Evolutionary conservation across 441 rosid species (phyloP), one percentile per base, ranked within the genome.

Genomic region (Pelargonium cotyledonis): DNA sequence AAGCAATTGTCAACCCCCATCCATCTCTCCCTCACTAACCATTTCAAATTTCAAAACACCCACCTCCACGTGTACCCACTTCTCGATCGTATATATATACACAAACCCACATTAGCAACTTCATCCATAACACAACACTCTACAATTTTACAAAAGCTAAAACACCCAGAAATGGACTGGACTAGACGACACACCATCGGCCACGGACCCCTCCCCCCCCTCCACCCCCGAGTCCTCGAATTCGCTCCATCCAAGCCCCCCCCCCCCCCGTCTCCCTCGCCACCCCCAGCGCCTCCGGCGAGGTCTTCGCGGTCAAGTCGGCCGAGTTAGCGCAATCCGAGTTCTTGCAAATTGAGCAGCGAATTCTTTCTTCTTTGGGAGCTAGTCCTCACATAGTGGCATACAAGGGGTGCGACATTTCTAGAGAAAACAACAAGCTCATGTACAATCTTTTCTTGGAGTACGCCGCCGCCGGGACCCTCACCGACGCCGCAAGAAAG

Each of bases 141-240:
- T 0, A 40, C 23, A 31, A 40, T 15, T 21, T 21, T 21, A 21
- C 12, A 11, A 49, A 1, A 6, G 0, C 65, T 21, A 62, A 29
- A 66, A 72, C 15, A 23, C 66, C 70, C 74, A 2, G 64, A 68
- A 72, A 90, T 89, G 96, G 78, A 84, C 66, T 91, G 97, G 95
- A 88, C 82, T 5, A 83, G 92, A 77, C 89, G 89, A 68, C 83
- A 67, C 62, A 63, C 70, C 31, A 60, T 91, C 63, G 97, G 96
- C 83, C 82, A 63, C 31, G 92, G 94, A 1, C 0, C 31, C 31
- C 2, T 2, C 31, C 91, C 93, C 81, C 74, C 86, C 77, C 31
- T 1, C 31, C 31, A 26, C 31, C 31, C 2, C 31, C 31, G 15
- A 1, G 4, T 11, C 53, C 53, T 9, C 4, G 12, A n/a, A n/a